A percentile compares a stretch with the other conserved stretches of the same genome.
These are phyloP conservation scores for Telfairia occidentalis DNA, from an alignment of 331 rosid species.

Conservation along the genomic window DNA sequence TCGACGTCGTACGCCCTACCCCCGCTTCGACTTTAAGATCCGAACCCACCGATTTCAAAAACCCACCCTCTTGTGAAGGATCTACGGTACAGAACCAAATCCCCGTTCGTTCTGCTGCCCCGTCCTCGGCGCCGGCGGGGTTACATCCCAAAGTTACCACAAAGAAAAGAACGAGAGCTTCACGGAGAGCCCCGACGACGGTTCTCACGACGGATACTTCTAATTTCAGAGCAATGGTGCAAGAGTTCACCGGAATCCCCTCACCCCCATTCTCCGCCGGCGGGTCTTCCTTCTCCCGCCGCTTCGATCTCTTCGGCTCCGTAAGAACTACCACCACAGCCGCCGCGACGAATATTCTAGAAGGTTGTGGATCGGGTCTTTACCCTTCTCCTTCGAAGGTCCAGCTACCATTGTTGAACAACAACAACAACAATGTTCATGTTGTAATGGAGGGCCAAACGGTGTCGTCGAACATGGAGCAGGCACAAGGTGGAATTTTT, in stretches of 20 bases:
- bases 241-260: conserved; percentile 92
- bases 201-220: conserved; percentile 88
- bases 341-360: not conserved
- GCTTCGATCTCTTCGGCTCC: conserved; percentile 51
- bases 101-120: not conserved
- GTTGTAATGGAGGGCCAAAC: conserved; percentile 22
- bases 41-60: not conserved
- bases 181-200: conserved; percentile 90
- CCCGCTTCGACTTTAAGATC: not conserved
- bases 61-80: not conserved
- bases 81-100: not conserved
- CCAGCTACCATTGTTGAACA: conserved; percentile 28
- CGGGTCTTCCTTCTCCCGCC: conserved; percentile 33
- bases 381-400: conserved; percentile 56
- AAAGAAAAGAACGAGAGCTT: conserved; percentile 80
- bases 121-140: not conserved
- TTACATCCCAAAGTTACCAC: conserved; percentile 26
- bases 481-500: conserved; percentile 16
- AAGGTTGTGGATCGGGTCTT: conserved; percentile 11
- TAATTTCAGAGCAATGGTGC: conserved; percentile 95
- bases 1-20: not conserved
- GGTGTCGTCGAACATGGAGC: conserved; percentile 39
- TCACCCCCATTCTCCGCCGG: conserved; percentile 68
- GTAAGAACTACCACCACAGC: not conserved
- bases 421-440: conserved; percentile 17